These are phyloP conservation scores for Quercus glauca DNA, from an alignment of 306 rosid genomes.

Conservation along the genomic window DNA sequence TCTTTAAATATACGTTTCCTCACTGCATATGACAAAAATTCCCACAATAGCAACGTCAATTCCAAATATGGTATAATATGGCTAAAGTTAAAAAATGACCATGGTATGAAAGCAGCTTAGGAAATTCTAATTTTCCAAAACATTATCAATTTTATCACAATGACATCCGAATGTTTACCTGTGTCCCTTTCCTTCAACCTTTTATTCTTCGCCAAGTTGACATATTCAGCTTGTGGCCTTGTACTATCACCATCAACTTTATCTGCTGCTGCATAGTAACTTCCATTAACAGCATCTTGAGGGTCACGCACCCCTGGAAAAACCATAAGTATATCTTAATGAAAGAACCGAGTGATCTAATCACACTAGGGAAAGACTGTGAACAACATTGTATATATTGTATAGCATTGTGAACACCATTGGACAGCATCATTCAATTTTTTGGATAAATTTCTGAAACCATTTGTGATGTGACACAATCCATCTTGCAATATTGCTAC, in stretches of 20 bases:
- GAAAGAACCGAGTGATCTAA: background rate
- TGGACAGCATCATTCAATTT: background rate
- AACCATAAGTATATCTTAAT: constrained; percentile 9
- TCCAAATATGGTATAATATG: background rate
- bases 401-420: background rate
- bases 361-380: background rate
- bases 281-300: constrained; percentile 25
- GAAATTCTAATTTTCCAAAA: background rate
- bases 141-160: background rate
- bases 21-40: background rate
- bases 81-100: background rate
- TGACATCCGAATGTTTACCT: constrained; percentile 29
- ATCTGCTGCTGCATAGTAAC: constrained; percentile 16
- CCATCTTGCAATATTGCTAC: too few relatives aligned
- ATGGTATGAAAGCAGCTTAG: background rate
- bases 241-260: constrained; percentile 16
- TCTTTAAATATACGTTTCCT: background rate
- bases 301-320: constrained; percentile 52
- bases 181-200: constrained; percentile 41
- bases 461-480: background rate
- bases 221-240: constrained; percentile 28
- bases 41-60: background rate
- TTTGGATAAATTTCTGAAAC: background rate
- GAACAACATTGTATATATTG: too few relatives aligned
- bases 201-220: constrained; percentile 42